Evolutionary conservation across 2,329 filamentous ascomycete genomes (phyloP), one percentile per base, ranked within the genome.

Genomic region (Chaetomium sp.): DNA sequence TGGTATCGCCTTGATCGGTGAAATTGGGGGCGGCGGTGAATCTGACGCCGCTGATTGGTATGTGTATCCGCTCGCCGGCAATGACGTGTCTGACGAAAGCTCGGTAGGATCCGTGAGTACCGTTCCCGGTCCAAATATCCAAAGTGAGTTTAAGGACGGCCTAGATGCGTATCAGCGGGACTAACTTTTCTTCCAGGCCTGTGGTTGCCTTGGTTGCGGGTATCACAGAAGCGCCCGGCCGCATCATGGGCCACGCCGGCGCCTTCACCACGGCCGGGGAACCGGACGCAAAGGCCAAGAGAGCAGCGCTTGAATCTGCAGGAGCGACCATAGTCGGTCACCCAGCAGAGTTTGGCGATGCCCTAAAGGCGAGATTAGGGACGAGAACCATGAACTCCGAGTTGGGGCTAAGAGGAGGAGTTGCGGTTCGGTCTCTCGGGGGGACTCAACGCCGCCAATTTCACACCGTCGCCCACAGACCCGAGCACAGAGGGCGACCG

Each of bases 201-300:
- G 90, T 93, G 53, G 87, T 89, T 72, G 90, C 87, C 55, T 79
- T 92, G 6, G 81, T 93, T 31, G 90, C 85, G 33, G 90, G 91
- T 4, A 78, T 87, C 56, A 78, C 85, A 67, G 88, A 88, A n/a
- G 82, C 83, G 6, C 78, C 80, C 19, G 87, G 87, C 16, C 83
- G 84, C 25, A 83, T 92, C 51, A 93, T 93, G 90, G 91, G 91
- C 10, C 91, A 94, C 74, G 89, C 90, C 10, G 91, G 91, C 51
- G 91, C 91, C 16, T 91, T 90, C 80, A 81, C 82, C 60, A 82
- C 87, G 1, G 82, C 86, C 7, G 88, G 88, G 23, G 90, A 93
- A 73, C 84, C 87, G 3, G 82, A 82, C 65, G 85, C 87, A 0
- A 77, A 80, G 47, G 81, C 82, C n/a, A 94, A 94, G 76, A 85